phyloP scores from a whole-genome alignment of 2,329 filamentous ascomycete species.

The Botryotinia convoluta region DNA sequence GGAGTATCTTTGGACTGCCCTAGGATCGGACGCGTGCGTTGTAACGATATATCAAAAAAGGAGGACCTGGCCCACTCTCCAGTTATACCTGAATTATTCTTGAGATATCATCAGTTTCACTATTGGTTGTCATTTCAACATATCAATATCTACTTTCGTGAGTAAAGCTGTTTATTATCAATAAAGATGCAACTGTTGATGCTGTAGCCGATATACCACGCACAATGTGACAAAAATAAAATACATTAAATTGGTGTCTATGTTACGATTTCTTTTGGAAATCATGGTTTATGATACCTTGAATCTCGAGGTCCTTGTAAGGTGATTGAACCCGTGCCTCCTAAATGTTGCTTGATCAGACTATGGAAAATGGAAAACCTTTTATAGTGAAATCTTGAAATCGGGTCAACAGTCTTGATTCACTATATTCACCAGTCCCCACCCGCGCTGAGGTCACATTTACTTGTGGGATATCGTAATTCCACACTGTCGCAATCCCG shows the following conservation, averaged over 20 bases:
- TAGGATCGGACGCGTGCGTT: too few relatives aligned
- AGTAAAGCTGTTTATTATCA: background rate
- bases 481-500: rapidly evolving
- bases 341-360: background rate
- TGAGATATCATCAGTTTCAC: background rate
- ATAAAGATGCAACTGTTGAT: background rate
- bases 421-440: background rate
- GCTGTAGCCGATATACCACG: background rate
- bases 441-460: background rate
- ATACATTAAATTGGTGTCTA: rapidly evolving
- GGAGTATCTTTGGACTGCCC: too few relatives aligned
- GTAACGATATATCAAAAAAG: rapidly evolving
- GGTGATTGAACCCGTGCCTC: rapidly evolving
- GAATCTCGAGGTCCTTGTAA: too few relatives aligned
- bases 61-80: background rate
- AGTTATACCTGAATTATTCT: background rate
- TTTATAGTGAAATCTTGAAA: background rate
- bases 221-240: background rate
- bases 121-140: background rate
- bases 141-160: rapidly evolving
- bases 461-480: rapidly evolving
- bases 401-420: background rate
- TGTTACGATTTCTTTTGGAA: background rate
- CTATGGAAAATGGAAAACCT: background rate
- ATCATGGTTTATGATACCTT: too few relatives aligned